These are phyloP conservation scores for Ceratocystis huliohia DNA, from an alignment of 2,329 filamentous ascomycete genomes.

Conservation along the genomic window DNA sequence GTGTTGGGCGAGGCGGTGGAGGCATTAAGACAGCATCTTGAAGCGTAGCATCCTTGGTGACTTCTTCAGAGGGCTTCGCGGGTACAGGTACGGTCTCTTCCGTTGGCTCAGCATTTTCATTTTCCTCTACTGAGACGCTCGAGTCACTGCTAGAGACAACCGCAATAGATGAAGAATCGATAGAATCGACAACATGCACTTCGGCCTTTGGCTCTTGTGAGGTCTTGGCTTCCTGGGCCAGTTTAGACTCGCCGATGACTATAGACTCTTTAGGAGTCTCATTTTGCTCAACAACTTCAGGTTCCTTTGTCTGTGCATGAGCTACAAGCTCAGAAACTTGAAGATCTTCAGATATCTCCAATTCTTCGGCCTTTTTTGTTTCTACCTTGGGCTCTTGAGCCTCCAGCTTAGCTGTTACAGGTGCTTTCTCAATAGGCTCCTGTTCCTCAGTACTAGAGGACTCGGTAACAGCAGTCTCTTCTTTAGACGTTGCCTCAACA, in stretches of 20 bases:
- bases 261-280: neutral
- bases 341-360: neutral
- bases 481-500: neutral
- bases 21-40: constrained; percentile 1
- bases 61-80: neutral
- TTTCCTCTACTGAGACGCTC: no score
- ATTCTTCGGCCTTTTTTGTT: neutral
- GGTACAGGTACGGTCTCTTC: neutral
- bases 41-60: constrained; percentile 33
- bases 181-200: neutral
- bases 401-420: neutral
- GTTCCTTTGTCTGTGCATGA: neutral
- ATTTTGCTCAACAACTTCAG: neutral
- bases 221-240: neutral
- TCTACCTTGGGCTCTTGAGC: neutral
- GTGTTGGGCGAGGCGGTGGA: neutral
- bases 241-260: neutral
- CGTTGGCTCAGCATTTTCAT: neutral
- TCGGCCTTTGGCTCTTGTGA: neutral
- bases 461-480: neutral
- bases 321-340: neutral
- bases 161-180: neutral
- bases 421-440: neutral
- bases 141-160: neutral
- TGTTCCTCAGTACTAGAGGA: neutral